Percentiles rank a stretch among this genome's conserved stretches.
Conservation (phyloP, 2,329 filamentous ascomycete genomes). For the Pseudogymnoascus sp. region DNA sequence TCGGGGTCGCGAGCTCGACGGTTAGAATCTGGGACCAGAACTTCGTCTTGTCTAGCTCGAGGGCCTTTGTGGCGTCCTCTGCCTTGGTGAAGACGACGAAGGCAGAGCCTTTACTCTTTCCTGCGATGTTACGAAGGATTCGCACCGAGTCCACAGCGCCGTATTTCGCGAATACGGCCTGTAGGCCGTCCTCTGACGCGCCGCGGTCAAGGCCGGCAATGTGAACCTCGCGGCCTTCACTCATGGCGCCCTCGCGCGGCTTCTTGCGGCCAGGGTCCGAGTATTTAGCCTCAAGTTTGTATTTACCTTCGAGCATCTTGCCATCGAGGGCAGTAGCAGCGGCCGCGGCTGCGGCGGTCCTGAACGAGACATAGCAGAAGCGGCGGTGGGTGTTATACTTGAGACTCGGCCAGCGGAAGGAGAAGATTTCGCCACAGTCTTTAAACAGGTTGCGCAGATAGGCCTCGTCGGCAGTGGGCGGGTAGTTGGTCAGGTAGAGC, state of each 20-base stretch:
- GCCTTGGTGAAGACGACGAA: slow-evolving; percentile 72
- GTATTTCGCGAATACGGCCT: slow-evolving; percentile 64
- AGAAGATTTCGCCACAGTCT: slow-evolving; percentile 73
- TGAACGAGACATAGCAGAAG: slow-evolving; percentile 95
- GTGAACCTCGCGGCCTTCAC: slow-evolving; percentile 84
- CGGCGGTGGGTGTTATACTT: slow-evolving; percentile 82
- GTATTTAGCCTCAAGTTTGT: slow-evolving; percentile 68
- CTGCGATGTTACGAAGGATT: slow-evolving; percentile 60
- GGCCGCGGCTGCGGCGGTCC: slow-evolving; percentile 57
- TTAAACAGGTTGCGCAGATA: slow-evolving; percentile 64
- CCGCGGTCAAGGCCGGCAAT: slow-evolving; percentile 61
- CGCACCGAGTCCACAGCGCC: slow-evolving; percentile 68
- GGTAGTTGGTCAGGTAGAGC: slow-evolving; percentile 86
- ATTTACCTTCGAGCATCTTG: slow-evolving; percentile 58
- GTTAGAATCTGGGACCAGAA: slow-evolving; percentile 61
- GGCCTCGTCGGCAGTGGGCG: slow-evolving; percentile 63
- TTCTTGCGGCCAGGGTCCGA: slow-evolving; percentile 78
- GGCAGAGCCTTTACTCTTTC: slow-evolving; percentile 67
- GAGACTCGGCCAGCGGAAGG: slow-evolving; percentile 82
- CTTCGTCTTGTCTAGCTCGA: slow-evolving; percentile 63
- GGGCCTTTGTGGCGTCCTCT: slow-evolving; percentile 58
- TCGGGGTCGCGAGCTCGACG: slow-evolving; percentile 53
- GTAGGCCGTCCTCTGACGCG: slow-evolving; percentile 60
- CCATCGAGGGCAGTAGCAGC: slow-evolving; percentile 69
- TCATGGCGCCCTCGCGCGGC: slow-evolving; percentile 67